Evolutionary conservation across 2,329 filamentous ascomycete species (phyloP), one percentile per base, ranked within the genome.

Genomic region (Botrytis aclada): DNA sequence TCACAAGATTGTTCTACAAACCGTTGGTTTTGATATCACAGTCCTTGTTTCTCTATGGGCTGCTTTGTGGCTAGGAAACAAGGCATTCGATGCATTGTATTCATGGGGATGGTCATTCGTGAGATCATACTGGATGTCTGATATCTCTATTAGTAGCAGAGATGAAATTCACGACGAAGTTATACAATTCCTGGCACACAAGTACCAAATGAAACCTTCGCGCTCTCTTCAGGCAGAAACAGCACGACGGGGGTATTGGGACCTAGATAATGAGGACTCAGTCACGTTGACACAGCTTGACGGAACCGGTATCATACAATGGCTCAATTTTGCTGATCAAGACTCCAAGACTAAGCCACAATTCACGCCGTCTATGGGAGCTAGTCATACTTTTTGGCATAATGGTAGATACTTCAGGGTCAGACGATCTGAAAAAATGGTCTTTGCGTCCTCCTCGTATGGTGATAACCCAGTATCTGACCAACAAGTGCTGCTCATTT

Each of bases 271-370:
- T 45, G 77, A 79, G 60, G 86, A 89, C 70, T 84, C 85, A 51
- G 84, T 86, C 73, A 79, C 82, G 84, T 18, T 83, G 84, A 43
- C 83, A 83, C 22, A 83, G 22, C 83, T 81, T 41, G 81, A 82
- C 74, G 81, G 81, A 69, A 81, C 81, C 60, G 82, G 81, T 14
- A 77, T 77, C 54, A 77, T 82, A 80, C 71, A 79, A 77, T 88
- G 86, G 76, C 84, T 89, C 67, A 90, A 90, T 79, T 89, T 89
- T 80, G 87, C 87, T 5, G 87, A 86, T 74, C 86, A 88, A 74
- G 86, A 87, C 74, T 85, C 86, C 18, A 85, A 84, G 79, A 82
- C 84, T 51, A 83, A 83, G 14, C 86, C 87, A 1, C 83, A 85
- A 47, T 89, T 85, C 75, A 84, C 87, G 0, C 88, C 88, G 0